Percentiles rank a stretch among this genome's conserved stretches.
Conservation (phyloP, 768 basidiomycete species). For the Pholiota microspora region DNA sequence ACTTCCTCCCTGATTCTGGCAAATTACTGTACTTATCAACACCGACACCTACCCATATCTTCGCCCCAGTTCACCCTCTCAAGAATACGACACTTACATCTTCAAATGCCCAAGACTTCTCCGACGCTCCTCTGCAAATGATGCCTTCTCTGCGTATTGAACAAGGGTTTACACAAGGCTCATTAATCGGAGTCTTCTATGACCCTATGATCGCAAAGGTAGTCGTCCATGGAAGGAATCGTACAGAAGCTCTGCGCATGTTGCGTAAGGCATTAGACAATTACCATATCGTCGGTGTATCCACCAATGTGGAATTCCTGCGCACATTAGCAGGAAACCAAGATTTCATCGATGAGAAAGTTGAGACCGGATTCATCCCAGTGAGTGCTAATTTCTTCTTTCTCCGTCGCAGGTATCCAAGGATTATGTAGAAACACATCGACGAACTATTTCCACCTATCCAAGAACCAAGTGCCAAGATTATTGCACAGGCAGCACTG, state of each 20-base stretch:
- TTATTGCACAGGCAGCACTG: slow-evolving; percentile 79
- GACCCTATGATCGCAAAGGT: slow-evolving; percentile 94
- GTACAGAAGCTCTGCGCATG: slow-evolving; percentile 80
- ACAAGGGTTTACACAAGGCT: slow-evolving; percentile 80
- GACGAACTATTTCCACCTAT: slow-evolving; percentile 76
- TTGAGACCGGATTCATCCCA: slow-evolving; percentile 92
- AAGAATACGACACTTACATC: slow-evolving; percentile 19
- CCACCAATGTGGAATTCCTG: slow-evolving; percentile 91
- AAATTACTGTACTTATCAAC: slow-evolving; percentile 77
- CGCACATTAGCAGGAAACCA: slow-evolving; percentile 71
- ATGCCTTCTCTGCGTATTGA: slow-evolving; percentile 77
- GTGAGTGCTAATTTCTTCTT: slow-evolving; percentile 36
- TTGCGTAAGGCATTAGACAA: slow-evolving; percentile 80
- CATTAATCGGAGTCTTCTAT: slow-evolving; percentile 85
- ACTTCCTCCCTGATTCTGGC: slow-evolving; percentile 92
- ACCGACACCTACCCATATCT: slow-evolving; percentile 68
- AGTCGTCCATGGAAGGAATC: slow-evolving; percentile 82
- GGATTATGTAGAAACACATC: slow-evolving; percentile 68
- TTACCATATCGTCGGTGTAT: slow-evolving; percentile 88
- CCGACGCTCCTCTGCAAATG: slow-evolving; percentile 31
- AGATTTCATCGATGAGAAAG: slow-evolving; percentile 73
- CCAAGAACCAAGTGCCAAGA: slow-evolving; percentile 52
- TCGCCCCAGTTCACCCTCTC: slow-evolving; percentile 48
- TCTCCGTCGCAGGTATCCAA: neutral
- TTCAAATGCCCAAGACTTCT: slow-evolving; percentile 27